A percentile compares a stretch with the other conserved stretches of the same genome.
Conservation (phyloP, 331 rosid species). For the Rhamnella rubrinervis region DNA sequence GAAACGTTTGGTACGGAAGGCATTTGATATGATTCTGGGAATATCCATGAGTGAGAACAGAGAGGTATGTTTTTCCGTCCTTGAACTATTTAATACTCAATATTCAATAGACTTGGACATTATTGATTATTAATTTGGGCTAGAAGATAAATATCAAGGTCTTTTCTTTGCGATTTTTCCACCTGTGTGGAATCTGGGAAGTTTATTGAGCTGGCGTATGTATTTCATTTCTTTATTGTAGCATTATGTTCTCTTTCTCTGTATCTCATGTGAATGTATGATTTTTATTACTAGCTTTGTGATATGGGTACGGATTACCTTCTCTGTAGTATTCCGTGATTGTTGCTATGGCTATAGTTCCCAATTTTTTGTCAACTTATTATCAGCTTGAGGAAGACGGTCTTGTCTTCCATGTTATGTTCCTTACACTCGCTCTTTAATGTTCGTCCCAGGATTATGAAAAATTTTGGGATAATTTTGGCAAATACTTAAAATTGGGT, state of each 20-base stretch:
- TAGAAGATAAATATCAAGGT: no score
- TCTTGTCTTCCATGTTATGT: background rate
- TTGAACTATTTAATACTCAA: background rate
- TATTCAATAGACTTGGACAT: background rate
- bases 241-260: background rate
- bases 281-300: background rate
- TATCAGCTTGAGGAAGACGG: background rate
- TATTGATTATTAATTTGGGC: background rate
- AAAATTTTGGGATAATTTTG: constrained; percentile 90
- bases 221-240: no score
- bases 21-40: constrained; percentile 96
- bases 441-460: constrained; percentile 76
- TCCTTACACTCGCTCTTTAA: constrained; percentile 1
- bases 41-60: constrained; percentile 88
- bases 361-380: background rate
- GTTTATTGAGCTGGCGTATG: no score
- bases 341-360: background rate
- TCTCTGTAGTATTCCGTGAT: background rate
- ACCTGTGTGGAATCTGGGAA: no score
- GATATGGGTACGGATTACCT: background rate
- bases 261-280: background rate
- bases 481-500: constrained; percentile 89
- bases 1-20: constrained; percentile 91
- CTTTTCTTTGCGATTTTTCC: no score
- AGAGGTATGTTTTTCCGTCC: constrained; percentile 44